These are phyloP conservation scores for Thermochaetoides thermophila DNA, from an alignment of 495 filamentous ascomycete species.

Conservation along the genomic window DNA sequence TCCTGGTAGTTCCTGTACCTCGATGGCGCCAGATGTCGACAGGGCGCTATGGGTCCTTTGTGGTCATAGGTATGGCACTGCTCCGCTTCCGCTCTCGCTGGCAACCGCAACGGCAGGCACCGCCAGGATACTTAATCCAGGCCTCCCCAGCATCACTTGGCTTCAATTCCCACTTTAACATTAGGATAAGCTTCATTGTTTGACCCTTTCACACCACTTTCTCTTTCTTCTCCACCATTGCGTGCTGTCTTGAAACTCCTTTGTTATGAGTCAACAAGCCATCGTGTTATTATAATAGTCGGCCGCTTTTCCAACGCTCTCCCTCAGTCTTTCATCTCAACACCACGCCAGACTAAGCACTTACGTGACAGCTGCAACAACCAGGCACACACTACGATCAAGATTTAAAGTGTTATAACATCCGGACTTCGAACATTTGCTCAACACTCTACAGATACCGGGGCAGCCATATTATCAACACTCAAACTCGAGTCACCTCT, in stretches of 20 bases:
- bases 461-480: too few species aligned
- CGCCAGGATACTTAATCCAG: constrained; percentile 18
- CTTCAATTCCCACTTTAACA: constrained; percentile 13
- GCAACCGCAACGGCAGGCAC: constrained; percentile 11
- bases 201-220: constrained; percentile 10
- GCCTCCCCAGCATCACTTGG: constrained; percentile 18
- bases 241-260: constrained; percentile 6
- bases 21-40: constrained; percentile 15
- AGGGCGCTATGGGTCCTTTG: constrained; percentile 19
- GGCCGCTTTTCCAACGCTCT: constrained; percentile 4
- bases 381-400: too few species aligned
- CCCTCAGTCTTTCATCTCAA: constrained; percentile 7
- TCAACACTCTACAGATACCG: neutral
- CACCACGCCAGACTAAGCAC: constrained; percentile 3
- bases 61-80: constrained; percentile 23
- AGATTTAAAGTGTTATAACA: too few species aligned
- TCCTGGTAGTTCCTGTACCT: constrained; percentile 10
- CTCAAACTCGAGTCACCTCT: too few species aligned
- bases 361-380: neutral
- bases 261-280: constrained; percentile 14
- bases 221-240: constrained; percentile 10
- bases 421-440: neutral
- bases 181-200: constrained; percentile 13
- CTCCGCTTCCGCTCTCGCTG: constrained; percentile 4
- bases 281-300: constrained; percentile 16